phyloP scores from a whole-genome alignment of 2,329 filamentous ascomycete species.

The Chalaropsis ovoidea region DNA sequence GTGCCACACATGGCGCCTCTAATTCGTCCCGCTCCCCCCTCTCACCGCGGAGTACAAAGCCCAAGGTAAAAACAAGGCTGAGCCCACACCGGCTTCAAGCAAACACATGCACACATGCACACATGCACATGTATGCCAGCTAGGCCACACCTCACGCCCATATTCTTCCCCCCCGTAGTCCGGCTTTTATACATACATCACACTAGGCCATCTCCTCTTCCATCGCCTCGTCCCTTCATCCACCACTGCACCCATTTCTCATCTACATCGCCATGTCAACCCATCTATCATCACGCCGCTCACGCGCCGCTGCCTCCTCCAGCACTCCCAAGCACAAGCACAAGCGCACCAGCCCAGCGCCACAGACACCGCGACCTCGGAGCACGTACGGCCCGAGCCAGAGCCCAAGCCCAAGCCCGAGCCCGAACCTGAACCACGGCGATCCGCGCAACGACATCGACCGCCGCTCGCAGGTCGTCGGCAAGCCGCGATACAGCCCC shows the following conservation, averaged over 20 bases:
- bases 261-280: neutral
- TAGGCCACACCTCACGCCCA: neutral
- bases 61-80: neutral
- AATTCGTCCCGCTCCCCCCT: neutral
- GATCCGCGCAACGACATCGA: neutral
- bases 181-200: neutral
- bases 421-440: neutral
- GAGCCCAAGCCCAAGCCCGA: neutral
- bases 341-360: neutral
- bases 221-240: neutral
- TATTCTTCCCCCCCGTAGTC: neutral
- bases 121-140: neutral
- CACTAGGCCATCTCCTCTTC: neutral
- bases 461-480: neutral
- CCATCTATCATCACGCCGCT: neutral
- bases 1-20: neutral
- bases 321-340: neutral
- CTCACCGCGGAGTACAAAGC: neutral
- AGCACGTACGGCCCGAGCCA: neutral
- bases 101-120: constrained; percentile 3
- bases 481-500: neutral
- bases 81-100: neutral
- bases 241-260: neutral
- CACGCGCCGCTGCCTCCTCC: neutral
- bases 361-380: neutral